Evolutionary conservation across 345 rosid genomes (phyloP).

Genomic region (Rhodamnia rubescens): DNA sequence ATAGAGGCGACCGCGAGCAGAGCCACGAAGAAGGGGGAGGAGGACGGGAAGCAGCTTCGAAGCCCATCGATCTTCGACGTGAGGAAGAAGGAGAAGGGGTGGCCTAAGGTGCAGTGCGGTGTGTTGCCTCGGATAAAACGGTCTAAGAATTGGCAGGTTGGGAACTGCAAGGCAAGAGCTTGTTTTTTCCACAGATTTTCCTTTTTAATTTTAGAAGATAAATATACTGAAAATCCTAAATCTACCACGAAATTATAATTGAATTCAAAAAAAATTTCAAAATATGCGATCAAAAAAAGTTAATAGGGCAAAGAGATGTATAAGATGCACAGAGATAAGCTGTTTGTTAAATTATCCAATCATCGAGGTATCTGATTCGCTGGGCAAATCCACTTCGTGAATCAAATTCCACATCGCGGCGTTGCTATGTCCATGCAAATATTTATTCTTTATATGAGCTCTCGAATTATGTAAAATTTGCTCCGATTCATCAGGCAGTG

Average conservation of each 20-base stretch:
- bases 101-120: neutral
- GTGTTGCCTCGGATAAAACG: neutral
- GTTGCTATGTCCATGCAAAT: accelerated
- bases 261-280: no score
- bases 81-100: neutral
- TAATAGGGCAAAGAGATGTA: neutral
- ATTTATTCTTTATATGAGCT: neutral
- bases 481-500: neutral
- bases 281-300: no score
- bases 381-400: neutral
- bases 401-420: neutral
- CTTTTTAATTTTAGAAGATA: no score
- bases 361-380: neutral
- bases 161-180: neutral
- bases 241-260: no score
- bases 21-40: neutral
- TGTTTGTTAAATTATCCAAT: neutral
- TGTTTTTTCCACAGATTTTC: neutral
- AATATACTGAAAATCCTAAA: no score
- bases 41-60: neutral
- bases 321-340: accelerated
- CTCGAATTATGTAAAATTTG: neutral
- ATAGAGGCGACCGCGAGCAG: neutral
- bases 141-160: neutral
- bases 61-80: neutral